Evolutionary conservation across 106 monocot species (phyloP), one percentile per base, ranked within the genome.

Genomic region (Phalaenopsis equestris): DNA sequence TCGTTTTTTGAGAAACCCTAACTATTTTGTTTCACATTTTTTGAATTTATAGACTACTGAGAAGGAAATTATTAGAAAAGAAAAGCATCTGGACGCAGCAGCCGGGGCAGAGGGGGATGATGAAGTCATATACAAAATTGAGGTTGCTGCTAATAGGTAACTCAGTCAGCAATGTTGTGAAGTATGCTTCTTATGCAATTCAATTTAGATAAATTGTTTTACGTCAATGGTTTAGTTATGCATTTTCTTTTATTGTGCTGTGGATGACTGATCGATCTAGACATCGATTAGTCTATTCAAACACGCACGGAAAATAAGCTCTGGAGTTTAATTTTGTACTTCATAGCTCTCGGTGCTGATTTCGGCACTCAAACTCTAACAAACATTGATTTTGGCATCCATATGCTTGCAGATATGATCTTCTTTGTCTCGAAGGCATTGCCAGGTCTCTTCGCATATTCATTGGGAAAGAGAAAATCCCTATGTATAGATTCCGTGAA

Each of bases 101-200:
- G 92, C 65, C 3, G 75, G n/a, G 7, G 77, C 24, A 7, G 92
- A 86, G 10, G 92, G 74, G 19, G 91, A 91, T 19, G 96, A 89
- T 56, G 92, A 94, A 78, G 86, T 94, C 23, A 94, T 94, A 37
- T 98, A 94, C 84, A 98, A 98, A 80, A 98, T 98, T 41, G 97
- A 98, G 52, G 89, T 98, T 36, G 86, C 97, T 0, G 97, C 97
- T 23, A 98, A 98, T 74, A 84, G 97, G 97, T 94, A 82, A 30
- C n/a, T 70, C 14, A 36, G 38, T 39, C 14, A 65, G 21, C 23
- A 41, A 41, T 30, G 11, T 14, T 38, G 72, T 30, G 36, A 72
- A 36, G 39, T 72, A 7, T 74, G 43, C 17, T 74, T 42, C 74
- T 45, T 45, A 6, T 45, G 37, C 3, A 42, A 11, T 43, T 74